Evolutionary conservation across 352 stramenopile genomes (phyloP).

Genomic region (Globisporangium nunn): DNA sequence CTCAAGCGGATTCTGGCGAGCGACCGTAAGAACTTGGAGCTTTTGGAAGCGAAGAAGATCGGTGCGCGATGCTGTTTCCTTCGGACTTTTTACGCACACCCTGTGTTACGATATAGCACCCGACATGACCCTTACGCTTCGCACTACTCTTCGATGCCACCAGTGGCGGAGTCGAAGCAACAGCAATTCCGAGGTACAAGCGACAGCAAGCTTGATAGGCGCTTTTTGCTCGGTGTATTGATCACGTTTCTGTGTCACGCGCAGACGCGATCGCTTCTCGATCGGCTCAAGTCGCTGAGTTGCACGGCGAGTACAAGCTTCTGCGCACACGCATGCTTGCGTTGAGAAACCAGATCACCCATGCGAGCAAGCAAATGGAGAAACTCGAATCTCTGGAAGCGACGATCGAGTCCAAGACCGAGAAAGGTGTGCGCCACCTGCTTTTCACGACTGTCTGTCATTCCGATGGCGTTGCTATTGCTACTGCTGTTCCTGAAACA

Average conservation of each 20-base stretch:
- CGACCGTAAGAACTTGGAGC: slow-evolving; percentile 25
- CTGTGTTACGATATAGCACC: background rate
- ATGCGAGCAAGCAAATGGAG: slow-evolving; percentile 16
- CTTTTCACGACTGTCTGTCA: background rate
- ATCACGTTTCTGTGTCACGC: background rate
- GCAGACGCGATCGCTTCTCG: slow-evolving; percentile 26
- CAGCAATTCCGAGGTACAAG: slow-evolving; percentile 27
- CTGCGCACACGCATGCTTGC: slow-evolving; percentile 24
- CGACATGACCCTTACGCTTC: background rate
- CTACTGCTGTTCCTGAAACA: background rate
- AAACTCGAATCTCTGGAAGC: slow-evolving; percentile 14
- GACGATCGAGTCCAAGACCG: slow-evolving; percentile 13
- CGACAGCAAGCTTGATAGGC: background rate
- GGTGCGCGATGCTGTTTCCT: slow-evolving; percentile 13
- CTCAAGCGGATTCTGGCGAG: slow-evolving; percentile 19
- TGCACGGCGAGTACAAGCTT: slow-evolving; percentile 24
- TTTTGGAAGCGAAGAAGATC: slow-evolving; percentile 35
- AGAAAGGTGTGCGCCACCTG: slow-evolving; percentile 9
- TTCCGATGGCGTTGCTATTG: background rate
- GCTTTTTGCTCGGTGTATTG: background rate
- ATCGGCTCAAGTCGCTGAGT: slow-evolving; percentile 25
- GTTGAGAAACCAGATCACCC: slow-evolving; percentile 21
- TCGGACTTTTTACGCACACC: background rate
- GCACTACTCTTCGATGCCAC: background rate
- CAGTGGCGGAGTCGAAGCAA: slow-evolving; percentile 41